Evolutionary conservation across 257 asterid genomes (phyloP), one percentile per base, ranked within the genome.

Genomic region (Nicotiana sylvestris): DNA sequence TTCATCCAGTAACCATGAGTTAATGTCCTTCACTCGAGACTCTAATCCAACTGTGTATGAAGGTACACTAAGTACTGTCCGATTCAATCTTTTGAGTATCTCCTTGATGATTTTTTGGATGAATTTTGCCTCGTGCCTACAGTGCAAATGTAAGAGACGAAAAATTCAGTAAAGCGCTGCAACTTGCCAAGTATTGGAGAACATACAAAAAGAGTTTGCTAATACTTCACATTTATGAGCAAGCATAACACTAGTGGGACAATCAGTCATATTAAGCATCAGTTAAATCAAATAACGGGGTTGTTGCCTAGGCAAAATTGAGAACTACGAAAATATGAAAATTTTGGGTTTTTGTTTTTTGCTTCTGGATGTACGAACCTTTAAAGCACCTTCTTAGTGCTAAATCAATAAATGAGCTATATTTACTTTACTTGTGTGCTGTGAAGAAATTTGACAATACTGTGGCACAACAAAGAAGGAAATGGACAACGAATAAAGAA

Each of bases 61-160:
- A 21, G 83, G 66, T 15, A 70, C 18, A 32, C 80, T 60, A 27
- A 57, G 62, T 18, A 53, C 78, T 11, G 81, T 79, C 16, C 78
- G 86, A 21, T 67, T 27, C 56, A 83, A 64, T 67, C 51, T 79
- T 39, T 68, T 56, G 18, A 56, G 81, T 17, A 81, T 37, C 81
- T 80, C 84, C 66, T 62, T 60, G 49, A 74, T 78, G 39, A 84
- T 81, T 18, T 62, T 84, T 21, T 84, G 68, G 66, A 84, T 84
- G 67, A 80, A 84, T 46, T 39, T 81, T 49, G 84, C 65, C 81
- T 84, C 74, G 13, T 81, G 81, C 82, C 85, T 82, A 37, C 74
- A 60, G 72, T 3, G 53, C 58, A 78, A 60, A 78, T 37, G 69
- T 21, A 13, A 46, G 57, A 78, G 27, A 12, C 4, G 1, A 79